A percentile compares a stretch with the other conserved stretches of the same genome.
phyloP scores from a whole-genome alignment of 768 basidiomycete genomes.

The Boletales sp. region DNA sequence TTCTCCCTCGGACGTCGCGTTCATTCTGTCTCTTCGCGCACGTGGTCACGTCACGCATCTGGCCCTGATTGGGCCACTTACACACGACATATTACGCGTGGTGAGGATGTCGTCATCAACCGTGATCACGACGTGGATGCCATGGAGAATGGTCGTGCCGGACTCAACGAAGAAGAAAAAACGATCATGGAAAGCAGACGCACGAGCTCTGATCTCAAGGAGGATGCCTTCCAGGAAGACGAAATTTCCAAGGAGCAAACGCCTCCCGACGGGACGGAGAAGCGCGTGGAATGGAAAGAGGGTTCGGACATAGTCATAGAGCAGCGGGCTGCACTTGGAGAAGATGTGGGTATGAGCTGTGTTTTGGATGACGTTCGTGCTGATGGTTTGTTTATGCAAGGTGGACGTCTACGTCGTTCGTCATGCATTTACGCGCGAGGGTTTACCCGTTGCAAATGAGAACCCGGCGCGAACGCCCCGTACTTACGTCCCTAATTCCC shows the following conservation, averaged over 20 bases:
- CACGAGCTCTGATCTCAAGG: slow-evolving; percentile 10
- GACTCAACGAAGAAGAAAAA: slow-evolving; percentile 27
- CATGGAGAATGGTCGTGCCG: slow-evolving; percentile 48
- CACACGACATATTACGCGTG: slow-evolving; percentile 64
- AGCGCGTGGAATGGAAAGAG: slow-evolving; percentile 61
- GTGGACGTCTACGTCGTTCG: slow-evolving; percentile 62
- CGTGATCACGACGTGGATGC: slow-evolving; percentile 53
- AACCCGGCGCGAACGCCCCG: slow-evolving; percentile 3
- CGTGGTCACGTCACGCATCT: slow-evolving; percentile 78
- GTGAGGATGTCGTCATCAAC: slow-evolving; percentile 82
- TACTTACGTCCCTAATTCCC: slow-evolving; percentile 11
- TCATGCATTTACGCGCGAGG: slow-evolving; percentile 31
- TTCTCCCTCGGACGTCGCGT: slow-evolving; percentile 91
- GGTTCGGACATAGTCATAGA: slow-evolving; percentile 68
- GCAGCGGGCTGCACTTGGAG: slow-evolving; percentile 50
- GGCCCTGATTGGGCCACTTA: slow-evolving; percentile 84
- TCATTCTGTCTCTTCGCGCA: slow-evolving; percentile 74
- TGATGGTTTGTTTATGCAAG: slow-evolving; percentile 31
- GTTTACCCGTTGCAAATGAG: not conserved
- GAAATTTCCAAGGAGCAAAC: slow-evolving; percentile 32
- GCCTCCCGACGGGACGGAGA: slow-evolving; percentile 44
- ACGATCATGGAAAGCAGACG: slow-evolving; percentile 25
- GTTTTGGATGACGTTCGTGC: slow-evolving; percentile 2
- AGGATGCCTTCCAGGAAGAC: slow-evolving; percentile 11
- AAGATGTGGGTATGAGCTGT: slow-evolving; percentile 51